Base-by-base conservation (phyloP, 495 filamentous ascomycete genomes). In the Tuber aestivum region DNA sequence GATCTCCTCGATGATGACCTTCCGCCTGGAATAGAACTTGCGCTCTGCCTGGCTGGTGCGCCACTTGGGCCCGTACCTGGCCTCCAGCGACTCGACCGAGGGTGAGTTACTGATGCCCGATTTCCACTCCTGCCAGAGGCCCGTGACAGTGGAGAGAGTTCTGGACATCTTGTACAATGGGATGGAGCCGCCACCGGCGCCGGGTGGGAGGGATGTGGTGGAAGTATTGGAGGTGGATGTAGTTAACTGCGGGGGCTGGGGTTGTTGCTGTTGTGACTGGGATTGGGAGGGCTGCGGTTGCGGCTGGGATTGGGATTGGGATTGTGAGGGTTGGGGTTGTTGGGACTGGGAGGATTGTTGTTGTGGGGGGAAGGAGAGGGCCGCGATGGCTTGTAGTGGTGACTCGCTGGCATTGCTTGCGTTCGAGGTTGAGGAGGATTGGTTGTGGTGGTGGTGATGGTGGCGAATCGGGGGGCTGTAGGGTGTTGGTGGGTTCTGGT, bases 1-100 rank as follows among this genome's bases (percentile, higher is more conserved):
- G 35, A 82, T 79, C 71, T 82, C 80, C 32, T 82, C 81, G 20
- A 82, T 82, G 27, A 82, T 82, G 20, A 82, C 81, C 42, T 82
- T 82, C 48, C 81, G 42, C 70, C 81, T 69, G 14, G 80, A 82
- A 45, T 82, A 82, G 48, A 82, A 82, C 48, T 82, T 82, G 23
- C 81, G 45, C 41, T 82, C 81, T 7, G 81, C 81, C 38, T 79
- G 77, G 27, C 68, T 73, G 7, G 80, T 80, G 23, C 81, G 73
- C 81, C 81, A 82, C 35, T 79, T 79, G 2, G 81, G 81, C 0
- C 81, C 81, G 41, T 82, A 82, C 40, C 73, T 68, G 21, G 74
- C 65, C 41, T 82, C 81, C 12, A 82, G 80, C 10, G 71, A 77
- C 45, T 80, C 75, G 32, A 82, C 80, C 3, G 77, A 79, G 32